A percentile compares a stretch with the other conserved stretches of the same genome.
Conservation (phyloP, 2,329 filamentous ascomycete genomes). For the Aspergillus viridinutans region DNA sequence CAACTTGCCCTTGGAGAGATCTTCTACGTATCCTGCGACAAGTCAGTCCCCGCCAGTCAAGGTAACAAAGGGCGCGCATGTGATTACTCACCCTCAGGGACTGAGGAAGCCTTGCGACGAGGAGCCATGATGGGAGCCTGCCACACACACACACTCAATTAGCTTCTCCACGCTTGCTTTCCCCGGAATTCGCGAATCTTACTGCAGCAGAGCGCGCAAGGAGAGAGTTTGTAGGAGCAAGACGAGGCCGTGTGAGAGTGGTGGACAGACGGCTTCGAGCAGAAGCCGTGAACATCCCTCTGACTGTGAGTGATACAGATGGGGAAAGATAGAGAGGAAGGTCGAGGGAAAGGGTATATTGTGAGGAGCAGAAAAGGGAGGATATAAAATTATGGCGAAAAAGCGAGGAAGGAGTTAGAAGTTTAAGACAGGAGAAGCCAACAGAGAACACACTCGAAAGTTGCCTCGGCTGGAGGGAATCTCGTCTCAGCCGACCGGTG, state of each 20-base stretch:
- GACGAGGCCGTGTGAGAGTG: conserved; percentile 37
- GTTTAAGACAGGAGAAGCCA: background rate
- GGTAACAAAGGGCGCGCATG: conserved; percentile 8
- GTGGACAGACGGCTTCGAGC: conserved; percentile 40
- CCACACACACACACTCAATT: conserved; percentile 4
- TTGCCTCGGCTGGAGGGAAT: conserved; percentile 17
- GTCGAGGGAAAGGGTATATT: conserved; percentile 8
- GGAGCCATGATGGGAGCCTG: conserved; percentile 39
- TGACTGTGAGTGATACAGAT: conserved; percentile 13
- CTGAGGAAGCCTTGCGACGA: conserved; percentile 41
- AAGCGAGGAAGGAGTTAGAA: background rate
- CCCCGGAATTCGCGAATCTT: conserved; percentile 7
- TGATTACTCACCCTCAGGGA: conserved; percentile 42
- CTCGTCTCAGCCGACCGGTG: conserved; percentile 8
- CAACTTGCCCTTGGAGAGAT: conserved; percentile 60
- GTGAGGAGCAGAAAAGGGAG: conserved; percentile 6
- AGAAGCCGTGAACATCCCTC: conserved; percentile 44
- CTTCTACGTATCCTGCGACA: conserved; percentile 59
- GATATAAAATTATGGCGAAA: conserved; percentile 4
- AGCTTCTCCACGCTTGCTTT: background rate
- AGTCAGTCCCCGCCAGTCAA: background rate
- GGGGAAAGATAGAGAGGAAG: conserved; percentile 9
- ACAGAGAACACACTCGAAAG: background rate
- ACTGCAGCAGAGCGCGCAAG: conserved; percentile 33
- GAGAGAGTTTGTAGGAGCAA: conserved; percentile 29